Base-by-base conservation (phyloP, 1,139 yeast species). In the Suhomyces bokatorum region DNA sequence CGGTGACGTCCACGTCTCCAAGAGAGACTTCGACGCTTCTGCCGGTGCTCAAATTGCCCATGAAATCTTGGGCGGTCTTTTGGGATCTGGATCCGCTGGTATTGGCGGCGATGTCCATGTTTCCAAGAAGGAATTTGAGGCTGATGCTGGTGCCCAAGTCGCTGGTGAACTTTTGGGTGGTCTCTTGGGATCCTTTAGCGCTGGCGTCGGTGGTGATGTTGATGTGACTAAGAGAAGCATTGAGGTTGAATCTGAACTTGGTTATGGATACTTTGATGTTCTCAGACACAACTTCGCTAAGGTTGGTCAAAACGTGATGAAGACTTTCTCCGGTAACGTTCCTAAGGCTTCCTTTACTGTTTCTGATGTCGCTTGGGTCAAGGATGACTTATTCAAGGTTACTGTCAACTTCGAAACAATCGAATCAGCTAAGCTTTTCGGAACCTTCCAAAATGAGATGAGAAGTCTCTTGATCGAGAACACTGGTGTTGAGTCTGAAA, bases 261-360 rank as follows among this genome's bases (percentile, higher is more conserved):
- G 51, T 4, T 47, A 35, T 24, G 49, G 51, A 3, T 48, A 46
- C 16, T 42, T 43, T 17, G 52, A 45, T 30, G 39, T 44, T 27
- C 43, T 49, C 26, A 49, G 48, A 47, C 32, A 41, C 11, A 41
- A 47, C 16, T 47, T 47, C 36, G 41, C 30, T 32, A 40, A 36
- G 24, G 42, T 52, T 15, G 53, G 48, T 27, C 42, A 52, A 32
- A 39, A 46, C 42, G 42, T 54, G 13, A 32, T 42, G 40, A 45
- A 49, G 46, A 47, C 46, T 6, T 35, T 64, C 27, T 42, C 39
- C 13, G 41, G 48, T 13, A 48, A 35, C 13, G 52, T 50, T 42
- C 69, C 69, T 43, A 57, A 58, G 46, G 68, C 69, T 43, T 57
- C 59, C 27, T 60, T 65, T 44, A 49, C 57, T 17, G 64, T 65